Conservation (phyloP, 2,329 filamentous ascomycete species). For the Ceratocystis cacaofunesta region DNA sequence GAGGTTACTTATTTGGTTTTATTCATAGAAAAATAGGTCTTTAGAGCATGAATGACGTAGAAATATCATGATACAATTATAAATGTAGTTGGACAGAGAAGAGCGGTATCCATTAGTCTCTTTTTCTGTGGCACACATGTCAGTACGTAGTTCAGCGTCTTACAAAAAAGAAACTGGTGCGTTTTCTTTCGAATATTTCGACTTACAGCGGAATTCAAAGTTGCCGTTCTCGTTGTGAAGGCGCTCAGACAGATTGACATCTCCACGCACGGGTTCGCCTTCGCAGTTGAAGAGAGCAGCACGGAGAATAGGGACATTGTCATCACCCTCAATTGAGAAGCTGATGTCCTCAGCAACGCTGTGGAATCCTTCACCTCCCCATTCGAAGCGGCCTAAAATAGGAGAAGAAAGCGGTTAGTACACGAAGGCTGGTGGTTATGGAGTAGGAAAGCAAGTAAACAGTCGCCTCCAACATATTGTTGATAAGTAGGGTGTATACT, state of each 20-base stretch:
- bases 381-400: slow-evolving; percentile 16
- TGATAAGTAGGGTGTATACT: not conserved
- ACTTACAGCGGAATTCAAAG: slow-evolving; percentile 26
- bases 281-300: slow-evolving; percentile 31
- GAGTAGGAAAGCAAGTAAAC: not conserved
- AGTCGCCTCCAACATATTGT: no score
- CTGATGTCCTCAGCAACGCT: slow-evolving; percentile 31
- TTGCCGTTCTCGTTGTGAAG: slow-evolving; percentile 38
- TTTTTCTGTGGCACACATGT: not conserved
- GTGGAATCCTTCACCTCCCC: slow-evolving; percentile 27
- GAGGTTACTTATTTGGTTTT: not conserved
- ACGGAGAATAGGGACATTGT: slow-evolving; percentile 36
- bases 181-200: not conserved
- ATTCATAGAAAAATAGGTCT: not conserved
- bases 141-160: not conserved
- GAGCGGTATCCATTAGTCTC: not conserved
- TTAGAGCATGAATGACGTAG: not conserved
- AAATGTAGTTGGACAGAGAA: not conserved
- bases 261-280: slow-evolving; percentile 28
- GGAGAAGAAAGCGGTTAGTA: not conserved
- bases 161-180: not conserved
- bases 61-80: slow-evolving; percentile 2
- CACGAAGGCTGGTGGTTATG: not conserved
- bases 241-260: slow-evolving; percentile 42
- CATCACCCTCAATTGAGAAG: slow-evolving; percentile 37